These are phyloP conservation scores for Exidia glandulosa DNA, from an alignment of 768 basidiomycete species.

Conservation along the genomic window DNA sequence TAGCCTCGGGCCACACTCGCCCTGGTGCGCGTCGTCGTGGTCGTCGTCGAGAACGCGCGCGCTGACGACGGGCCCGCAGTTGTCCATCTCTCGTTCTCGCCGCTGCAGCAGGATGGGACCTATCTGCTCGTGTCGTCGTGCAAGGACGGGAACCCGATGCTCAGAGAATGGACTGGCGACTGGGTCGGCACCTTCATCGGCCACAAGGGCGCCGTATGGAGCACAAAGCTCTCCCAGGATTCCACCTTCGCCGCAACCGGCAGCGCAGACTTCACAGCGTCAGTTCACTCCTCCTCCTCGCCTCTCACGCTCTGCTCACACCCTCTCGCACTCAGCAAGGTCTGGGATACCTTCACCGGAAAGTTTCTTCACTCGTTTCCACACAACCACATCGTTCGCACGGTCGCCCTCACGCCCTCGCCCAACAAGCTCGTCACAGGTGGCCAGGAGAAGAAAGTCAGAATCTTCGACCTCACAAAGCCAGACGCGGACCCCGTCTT, in stretches of 20 bases:
- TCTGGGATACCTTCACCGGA: constrained; percentile 93
- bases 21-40: background rate
- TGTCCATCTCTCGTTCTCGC: constrained; percentile 88
- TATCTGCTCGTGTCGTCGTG: constrained; percentile 92
- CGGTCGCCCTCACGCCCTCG: constrained; percentile 73
- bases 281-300: constrained; percentile 22
- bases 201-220: constrained; percentile 95
- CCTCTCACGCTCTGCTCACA: constrained; percentile 5
- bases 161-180: constrained; percentile 95
- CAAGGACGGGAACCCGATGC: constrained; percentile 98
- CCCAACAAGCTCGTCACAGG: constrained; percentile 70
- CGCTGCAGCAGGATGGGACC: constrained; percentile 70
- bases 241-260: constrained; percentile 81
- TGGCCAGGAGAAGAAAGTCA: constrained; percentile 94
- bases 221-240: constrained; percentile 82
- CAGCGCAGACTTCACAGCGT: constrained; percentile 98
- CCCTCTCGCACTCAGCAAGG: constrained; percentile 47
- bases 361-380: constrained; percentile 87
- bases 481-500: constrained; percentile 84
- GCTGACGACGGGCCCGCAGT: constrained; percentile 25
- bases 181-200: constrained; percentile 94
- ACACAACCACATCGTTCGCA: constrained; percentile 96
- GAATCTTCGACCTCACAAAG: constrained; percentile 81
- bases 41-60: background rate
- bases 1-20: constrained; percentile 71